These are phyloP conservation scores for Astrothelium macrocarpum DNA, from an alignment of 495 filamentous ascomycete genomes.

Conservation along the genomic window DNA sequence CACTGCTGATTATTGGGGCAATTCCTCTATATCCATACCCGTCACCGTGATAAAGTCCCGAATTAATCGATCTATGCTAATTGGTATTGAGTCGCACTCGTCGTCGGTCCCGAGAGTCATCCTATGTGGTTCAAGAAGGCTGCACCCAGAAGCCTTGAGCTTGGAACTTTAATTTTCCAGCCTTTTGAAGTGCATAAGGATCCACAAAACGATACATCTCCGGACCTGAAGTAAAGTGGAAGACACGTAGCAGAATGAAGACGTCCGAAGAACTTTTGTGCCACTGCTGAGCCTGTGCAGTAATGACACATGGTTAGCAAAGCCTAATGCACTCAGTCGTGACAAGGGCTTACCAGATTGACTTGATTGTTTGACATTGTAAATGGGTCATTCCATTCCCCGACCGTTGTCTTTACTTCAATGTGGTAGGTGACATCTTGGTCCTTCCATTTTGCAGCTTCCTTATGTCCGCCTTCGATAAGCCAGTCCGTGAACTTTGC, in stretches of 20 bases:
- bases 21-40: too few relatives aligned
- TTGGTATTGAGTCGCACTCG: too few relatives aligned
- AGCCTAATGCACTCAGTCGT: not conserved
- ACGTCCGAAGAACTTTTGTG: constrained; percentile 7
- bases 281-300: constrained; percentile 7
- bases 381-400: constrained; percentile 11
- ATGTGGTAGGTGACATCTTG: constrained; percentile 10
- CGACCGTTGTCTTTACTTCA: constrained; percentile 15
- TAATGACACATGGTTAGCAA: not conserved
- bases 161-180: not conserved
- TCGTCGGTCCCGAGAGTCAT: too few relatives aligned
- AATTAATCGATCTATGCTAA: too few relatives aligned
- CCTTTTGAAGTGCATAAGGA: not conserved
- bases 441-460: not conserved
- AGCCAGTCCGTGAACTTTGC: constrained; percentile 10
- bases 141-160: constrained; percentile 2
- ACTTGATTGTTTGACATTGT: constrained; percentile 9
- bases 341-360: not conserved
- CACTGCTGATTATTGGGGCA: too few relatives aligned
- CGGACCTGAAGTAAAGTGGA: not conserved
- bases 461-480: not conserved
- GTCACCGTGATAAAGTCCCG: too few relatives aligned
- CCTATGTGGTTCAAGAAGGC: not conserved
- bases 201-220: constrained; percentile 8
- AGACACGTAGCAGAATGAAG: constrained; percentile 15